Evolutionary conservation across 2,329 filamentous ascomycete genomes (phyloP), one percentile per base, ranked within the genome.

Genomic region (Aspergillus sp.): DNA sequence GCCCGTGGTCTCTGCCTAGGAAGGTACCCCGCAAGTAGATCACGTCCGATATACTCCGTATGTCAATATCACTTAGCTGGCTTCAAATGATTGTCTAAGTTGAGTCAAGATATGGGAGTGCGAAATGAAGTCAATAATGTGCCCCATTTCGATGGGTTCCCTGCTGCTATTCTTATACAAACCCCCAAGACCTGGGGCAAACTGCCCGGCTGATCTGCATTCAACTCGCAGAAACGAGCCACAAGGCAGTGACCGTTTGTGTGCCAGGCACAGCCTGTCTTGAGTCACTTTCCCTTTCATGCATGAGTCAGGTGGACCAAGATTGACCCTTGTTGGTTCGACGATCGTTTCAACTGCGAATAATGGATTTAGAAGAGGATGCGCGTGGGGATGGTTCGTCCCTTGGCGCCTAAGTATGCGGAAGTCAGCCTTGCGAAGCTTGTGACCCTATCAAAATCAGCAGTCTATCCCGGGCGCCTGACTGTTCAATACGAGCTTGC

Each of bases 401-500:
- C 46, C 59, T 52, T 63, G 57, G 60, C 59, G 55, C 59, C 52
- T 56, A 46, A 15, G 41, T 39, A 23, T 40, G 46, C 12, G 27
- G 40, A 55, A 44, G 59, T 63, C 61, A 63, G 61, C 59, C 55
- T 62, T 39, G 57, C 25, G 51, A 55, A 47, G 52, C 62, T 58
- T 59, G 60, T 64, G 60, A 62, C 57, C 58, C 62, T 63, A 59
- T 60, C 43, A 58, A 41, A 44, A 58, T 55, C 59, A 57, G 45
- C 57, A 49, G 56, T 44, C 39, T 40, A 47, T 27, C 44, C 35
- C 37, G 49, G 25, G 49, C 59, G 49, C 49, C 50, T 53, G 44
- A 51, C 50, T 25, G 40, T 25, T 50, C 41, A 31, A 35, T 25
- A 54, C 27, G 27, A 40, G 25, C n/a, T 40, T 41, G 7, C 9